Evolutionary conservation across 768 basidiomycete genomes (phyloP).

Genomic region (Kwoniella sp.): DNA sequence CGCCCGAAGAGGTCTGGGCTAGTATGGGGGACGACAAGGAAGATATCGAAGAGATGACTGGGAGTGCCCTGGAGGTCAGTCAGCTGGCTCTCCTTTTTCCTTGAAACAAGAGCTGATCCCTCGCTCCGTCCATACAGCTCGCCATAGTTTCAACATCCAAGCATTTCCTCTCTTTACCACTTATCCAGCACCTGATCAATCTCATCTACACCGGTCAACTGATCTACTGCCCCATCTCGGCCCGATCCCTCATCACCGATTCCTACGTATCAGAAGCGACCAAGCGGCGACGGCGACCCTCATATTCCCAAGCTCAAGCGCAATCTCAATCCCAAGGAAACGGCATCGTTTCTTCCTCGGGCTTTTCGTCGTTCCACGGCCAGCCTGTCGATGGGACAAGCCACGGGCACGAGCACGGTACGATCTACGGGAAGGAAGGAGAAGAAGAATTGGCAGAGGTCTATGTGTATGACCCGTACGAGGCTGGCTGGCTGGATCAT

Average conservation of each 20-base stretch:
- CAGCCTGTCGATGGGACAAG: neutral
- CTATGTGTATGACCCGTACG: conserved; percentile 52
- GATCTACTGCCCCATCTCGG: conserved; percentile 59
- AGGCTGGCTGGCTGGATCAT: conserved; percentile 68
- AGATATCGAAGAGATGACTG: conserved; percentile 68
- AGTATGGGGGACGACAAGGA: conserved; percentile 64
- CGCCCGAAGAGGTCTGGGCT: conserved; percentile 70
- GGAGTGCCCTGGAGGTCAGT: conserved; percentile 80
- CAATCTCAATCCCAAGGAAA: conserved; percentile 4
- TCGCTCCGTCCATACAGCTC: conserved; percentile 62
- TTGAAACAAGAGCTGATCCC: conserved; percentile 1
- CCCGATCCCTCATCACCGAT: conserved; percentile 79
- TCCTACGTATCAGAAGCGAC: conserved; percentile 70
- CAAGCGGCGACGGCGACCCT: conserved; percentile 66
- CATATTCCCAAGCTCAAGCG: conserved; percentile 49
- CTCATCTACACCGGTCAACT: conserved; percentile 73
- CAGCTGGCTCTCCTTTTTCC: neutral
- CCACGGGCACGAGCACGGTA: neutral
- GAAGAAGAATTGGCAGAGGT: conserved; percentile 42
- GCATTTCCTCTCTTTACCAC: conserved; percentile 75
- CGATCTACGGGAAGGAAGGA: conserved; percentile 4
- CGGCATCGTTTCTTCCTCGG: conserved; percentile 2
- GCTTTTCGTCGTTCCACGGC: neutral
- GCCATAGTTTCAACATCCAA: conserved; percentile 85
- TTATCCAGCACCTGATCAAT: conserved; percentile 83